phyloP scores from a whole-genome alignment of 192 early-diverging fungal species.

The Coemansia erecta region DNA sequence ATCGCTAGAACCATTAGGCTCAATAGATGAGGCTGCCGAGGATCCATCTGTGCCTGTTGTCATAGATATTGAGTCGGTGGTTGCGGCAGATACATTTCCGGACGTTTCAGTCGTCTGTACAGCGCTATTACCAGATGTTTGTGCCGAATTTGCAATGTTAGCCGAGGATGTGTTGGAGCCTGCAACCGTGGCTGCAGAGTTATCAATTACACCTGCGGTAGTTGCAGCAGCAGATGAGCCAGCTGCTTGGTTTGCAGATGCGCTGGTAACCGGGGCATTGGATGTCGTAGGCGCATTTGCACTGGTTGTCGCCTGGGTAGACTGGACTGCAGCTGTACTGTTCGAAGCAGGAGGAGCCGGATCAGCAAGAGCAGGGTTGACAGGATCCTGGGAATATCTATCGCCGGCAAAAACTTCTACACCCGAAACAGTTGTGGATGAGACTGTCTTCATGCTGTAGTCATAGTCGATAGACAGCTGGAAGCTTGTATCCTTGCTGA shows the following conservation, averaged over 20 bases:
- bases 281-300: not conserved
- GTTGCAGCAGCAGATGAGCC: not conserved
- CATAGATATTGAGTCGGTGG: too few relatives aligned
- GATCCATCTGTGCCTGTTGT: too few relatives aligned
- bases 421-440: slow-evolving; percentile 3
- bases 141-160: too few relatives aligned
- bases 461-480: slow-evolving; percentile 11
- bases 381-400: slow-evolving; percentile 27
- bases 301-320: not conserved
- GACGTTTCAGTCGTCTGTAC: too few relatives aligned
- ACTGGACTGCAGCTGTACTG: not conserved
- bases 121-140: too few relatives aligned
- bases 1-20: too few relatives aligned
- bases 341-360: not conserved
- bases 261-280: not conserved
- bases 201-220: not conserved
- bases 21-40: too few relatives aligned
- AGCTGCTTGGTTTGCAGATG: not conserved
- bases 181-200: too few relatives aligned
- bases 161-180: too few relatives aligned
- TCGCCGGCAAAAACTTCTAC: slow-evolving; percentile 31
- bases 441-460: slow-evolving; percentile 27
- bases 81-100: too few relatives aligned
- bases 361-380: slow-evolving; percentile 6
- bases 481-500: slow-evolving; percentile 16